Conservation (phyloP, 306 rosid species). For the Gynostemma pentaphyllum region DNA sequence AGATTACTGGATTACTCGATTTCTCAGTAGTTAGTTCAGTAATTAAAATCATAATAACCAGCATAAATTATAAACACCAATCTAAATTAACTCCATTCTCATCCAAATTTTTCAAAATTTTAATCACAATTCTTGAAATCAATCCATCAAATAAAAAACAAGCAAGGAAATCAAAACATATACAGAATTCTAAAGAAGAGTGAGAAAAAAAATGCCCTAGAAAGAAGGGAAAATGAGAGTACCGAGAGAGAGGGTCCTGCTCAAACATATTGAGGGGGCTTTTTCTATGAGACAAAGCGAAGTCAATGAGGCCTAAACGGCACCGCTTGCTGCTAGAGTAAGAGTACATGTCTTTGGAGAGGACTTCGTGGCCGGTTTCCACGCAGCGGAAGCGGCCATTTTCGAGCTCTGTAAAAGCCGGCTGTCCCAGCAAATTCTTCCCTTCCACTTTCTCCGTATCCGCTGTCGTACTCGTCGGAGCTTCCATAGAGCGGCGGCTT, state of each 20-base stretch:
- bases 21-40: background rate
- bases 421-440: slow-evolving; percentile 46
- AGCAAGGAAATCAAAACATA: background rate
- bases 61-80: background rate
- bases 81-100: background rate
- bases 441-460: slow-evolving; percentile 69
- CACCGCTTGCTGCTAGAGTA: slow-evolving; percentile 76
- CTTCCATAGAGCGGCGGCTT: slow-evolving; percentile 12
- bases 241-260: slow-evolving; percentile 76
- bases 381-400: slow-evolving; percentile 77
- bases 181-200: background rate
- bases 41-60: background rate
- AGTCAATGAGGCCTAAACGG: slow-evolving; percentile 79
- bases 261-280: slow-evolving; percentile 79
- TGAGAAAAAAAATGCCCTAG: background rate
- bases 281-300: slow-evolving; percentile 40
- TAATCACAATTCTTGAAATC: background rate
- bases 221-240: background rate
- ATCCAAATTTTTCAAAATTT: background rate
- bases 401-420: slow-evolving; percentile 51
- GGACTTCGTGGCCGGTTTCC: slow-evolving; percentile 71
- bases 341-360: slow-evolving; percentile 45
- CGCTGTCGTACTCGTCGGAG: slow-evolving; percentile 12
- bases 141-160: background rate
- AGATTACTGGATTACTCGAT: background rate